Percentiles rank a stretch among this genome's conserved stretches.
phyloP scores from a whole-genome alignment of 495 filamentous ascomycete genomes.

The Recurvomyces mirabilis region DNA sequence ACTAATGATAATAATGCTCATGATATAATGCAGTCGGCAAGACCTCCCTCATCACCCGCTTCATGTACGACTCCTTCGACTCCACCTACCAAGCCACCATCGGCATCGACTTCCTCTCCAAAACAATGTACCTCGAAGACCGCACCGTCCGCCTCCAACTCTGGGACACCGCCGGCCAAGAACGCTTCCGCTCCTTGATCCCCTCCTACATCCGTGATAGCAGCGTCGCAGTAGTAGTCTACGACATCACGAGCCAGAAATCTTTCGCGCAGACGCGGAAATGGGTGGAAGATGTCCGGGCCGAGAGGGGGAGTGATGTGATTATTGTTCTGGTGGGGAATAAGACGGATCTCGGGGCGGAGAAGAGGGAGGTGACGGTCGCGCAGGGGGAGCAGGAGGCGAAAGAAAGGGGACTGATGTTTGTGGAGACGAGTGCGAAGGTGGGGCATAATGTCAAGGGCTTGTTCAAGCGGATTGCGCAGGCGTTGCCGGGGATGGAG shows the following conservation, averaged over 20 bases:
- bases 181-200: constrained; percentile 91
- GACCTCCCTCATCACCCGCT: constrained; percentile 94
- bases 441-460: constrained; percentile 96
- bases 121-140: constrained; percentile 99
- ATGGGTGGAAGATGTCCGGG: constrained; percentile 98
- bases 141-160: constrained; percentile 92
- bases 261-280: constrained; percentile 96
- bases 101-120: constrained; percentile 97
- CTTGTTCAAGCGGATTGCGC: constrained; percentile 91
- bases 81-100: constrained; percentile 99
- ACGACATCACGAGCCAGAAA: constrained; percentile 94
- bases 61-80: constrained; percentile 99
- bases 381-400: constrained; percentile 95
- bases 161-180: constrained; percentile 97
- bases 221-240: constrained; percentile 92
- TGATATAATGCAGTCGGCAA: too few relatives aligned
- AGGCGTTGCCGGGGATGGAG: constrained; percentile 96
- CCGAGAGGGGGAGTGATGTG: constrained; percentile 92
- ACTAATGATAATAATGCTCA: constrained; percentile 10
- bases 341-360: constrained; percentile 96
- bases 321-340: constrained; percentile 98
- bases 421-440: constrained; percentile 97
- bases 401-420: constrained; percentile 94
- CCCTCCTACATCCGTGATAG: constrained; percentile 97
- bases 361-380: constrained; percentile 92